A percentile compares a stretch with the other conserved stretches of the same genome.
phyloP scores from a whole-genome alignment of 441 rosid genomes.

The Adansonia gregorii region DNA sequence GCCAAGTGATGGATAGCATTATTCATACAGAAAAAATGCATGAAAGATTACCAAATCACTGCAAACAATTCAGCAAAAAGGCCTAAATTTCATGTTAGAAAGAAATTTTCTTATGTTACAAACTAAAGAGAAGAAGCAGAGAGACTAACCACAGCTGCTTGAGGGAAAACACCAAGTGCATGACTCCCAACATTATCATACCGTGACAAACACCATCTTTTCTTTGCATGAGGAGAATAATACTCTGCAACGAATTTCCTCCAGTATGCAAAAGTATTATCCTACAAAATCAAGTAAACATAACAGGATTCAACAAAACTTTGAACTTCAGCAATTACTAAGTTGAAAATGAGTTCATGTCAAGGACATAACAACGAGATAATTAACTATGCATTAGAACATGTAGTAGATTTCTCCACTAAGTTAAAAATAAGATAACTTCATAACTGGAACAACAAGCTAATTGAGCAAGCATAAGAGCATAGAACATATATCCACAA shows the following conservation, averaged over 20 bases:
- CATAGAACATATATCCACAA: neutral
- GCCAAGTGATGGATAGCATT: neutral
- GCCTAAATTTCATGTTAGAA: neutral
- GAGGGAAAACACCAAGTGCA: conserved; percentile 94
- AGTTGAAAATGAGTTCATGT: neutral
- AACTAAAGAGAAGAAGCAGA: conserved; percentile 21
- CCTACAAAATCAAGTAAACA: conserved; percentile 56
- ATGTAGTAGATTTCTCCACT: neutral
- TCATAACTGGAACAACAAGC: neutral
- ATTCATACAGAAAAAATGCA: conserved; percentile 5
- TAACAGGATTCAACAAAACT: conserved; percentile 14
- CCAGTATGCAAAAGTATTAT: conserved; percentile 88
- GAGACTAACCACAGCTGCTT: conserved; percentile 86
- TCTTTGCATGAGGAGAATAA: conserved; percentile 95
- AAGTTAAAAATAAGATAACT: neutral
- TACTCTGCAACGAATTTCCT: conserved; percentile 92
- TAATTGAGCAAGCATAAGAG: conserved; percentile 13
- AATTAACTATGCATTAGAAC: neutral
- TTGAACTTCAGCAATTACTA: conserved; percentile 11
- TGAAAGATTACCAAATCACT: neutral
- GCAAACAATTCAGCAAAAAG: neutral
- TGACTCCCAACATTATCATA: conserved; percentile 93
- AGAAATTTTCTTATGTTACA: neutral
- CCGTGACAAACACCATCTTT: conserved; percentile 93
- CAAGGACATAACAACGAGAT: neutral